A percentile compares a stretch with the other conserved stretches of the same genome.
Conservation (phyloP, 2,329 filamentous ascomycete genomes). For the Fusarium humuli region DNA sequence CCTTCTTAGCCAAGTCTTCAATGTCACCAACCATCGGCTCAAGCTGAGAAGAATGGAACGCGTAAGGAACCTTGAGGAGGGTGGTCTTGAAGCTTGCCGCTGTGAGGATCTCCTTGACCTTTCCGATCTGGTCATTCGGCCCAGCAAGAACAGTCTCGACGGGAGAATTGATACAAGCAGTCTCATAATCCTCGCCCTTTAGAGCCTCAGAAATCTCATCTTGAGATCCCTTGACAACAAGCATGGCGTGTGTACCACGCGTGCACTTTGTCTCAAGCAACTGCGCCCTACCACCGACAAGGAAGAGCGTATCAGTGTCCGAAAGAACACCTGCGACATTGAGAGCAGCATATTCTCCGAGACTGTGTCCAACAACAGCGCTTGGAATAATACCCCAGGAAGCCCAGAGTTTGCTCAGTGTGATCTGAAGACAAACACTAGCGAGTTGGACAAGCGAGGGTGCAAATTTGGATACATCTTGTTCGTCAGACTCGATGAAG, state of each 20-base stretch:
- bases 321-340: conserved; percentile 72
- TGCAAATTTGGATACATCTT: conserved; percentile 26
- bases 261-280: conserved; percentile 67
- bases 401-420: conserved; percentile 56
- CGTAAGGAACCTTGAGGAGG: conserved; percentile 52
- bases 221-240: conserved; percentile 47
- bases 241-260: conserved; percentile 50
- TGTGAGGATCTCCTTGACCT: conserved; percentile 13
- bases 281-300: conserved; percentile 70
- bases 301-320: conserved; percentile 68
- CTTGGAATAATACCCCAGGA: conserved; percentile 55
- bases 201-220: conserved; percentile 18
- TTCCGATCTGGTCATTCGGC: conserved; percentile 9
- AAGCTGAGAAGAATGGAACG: conserved; percentile 54
- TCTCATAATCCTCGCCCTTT: conserved; percentile 48
- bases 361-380: conserved; percentile 62
- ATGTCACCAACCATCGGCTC: conserved; percentile 61
- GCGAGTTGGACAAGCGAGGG: conserved; percentile 53
- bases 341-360: conserved; percentile 57
- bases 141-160: conserved; percentile 66
- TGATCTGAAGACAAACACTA: conserved; percentile 55
- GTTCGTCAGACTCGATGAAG: conserved; percentile 25
- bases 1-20: conserved; percentile 43
- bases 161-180: conserved; percentile 72
- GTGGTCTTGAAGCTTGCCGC: conserved; percentile 47